These are phyloP conservation scores for Cladophialophora yegresii DNA, from an alignment of 2,329 filamentous ascomycete species.

Conservation along the genomic window DNA sequence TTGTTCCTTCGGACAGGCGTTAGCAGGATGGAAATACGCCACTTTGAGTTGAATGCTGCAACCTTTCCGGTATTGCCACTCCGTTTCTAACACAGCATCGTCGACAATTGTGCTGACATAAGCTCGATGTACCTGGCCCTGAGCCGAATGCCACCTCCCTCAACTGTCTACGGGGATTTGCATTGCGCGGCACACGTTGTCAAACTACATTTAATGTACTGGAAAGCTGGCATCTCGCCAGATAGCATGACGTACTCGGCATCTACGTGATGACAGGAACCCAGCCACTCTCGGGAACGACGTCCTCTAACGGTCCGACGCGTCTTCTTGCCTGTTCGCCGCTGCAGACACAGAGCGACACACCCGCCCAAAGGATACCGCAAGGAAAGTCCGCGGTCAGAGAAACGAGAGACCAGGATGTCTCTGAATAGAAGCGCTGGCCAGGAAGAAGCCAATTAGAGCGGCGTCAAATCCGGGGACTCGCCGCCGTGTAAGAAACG, in stretches of 20 bases:
- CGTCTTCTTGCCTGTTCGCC: neutral
- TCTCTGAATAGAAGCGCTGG: constrained; percentile 4
- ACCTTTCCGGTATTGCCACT: neutral
- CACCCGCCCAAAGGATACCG: neutral
- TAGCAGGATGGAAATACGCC: neutral
- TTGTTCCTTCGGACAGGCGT: neutral
- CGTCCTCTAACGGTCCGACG: neutral
- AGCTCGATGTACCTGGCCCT: neutral
- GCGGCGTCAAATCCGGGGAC: constrained; percentile 9
- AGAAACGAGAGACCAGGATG: neutral
- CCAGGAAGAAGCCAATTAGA: constrained; percentile 6
- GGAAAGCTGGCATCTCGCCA: neutral
- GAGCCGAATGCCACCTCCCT: neutral
- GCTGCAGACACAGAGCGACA: neutral
- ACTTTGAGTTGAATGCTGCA: neutral
- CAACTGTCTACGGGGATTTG: neutral
- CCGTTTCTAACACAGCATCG: neutral
- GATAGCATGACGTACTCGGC: too few species aligned
- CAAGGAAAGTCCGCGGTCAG: constrained; percentile 6
- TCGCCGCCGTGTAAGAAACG: neutral
- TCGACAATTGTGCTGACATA: neutral
- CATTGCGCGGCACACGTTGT: neutral
- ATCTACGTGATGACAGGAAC: neutral
- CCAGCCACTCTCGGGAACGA: neutral
- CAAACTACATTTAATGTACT: neutral